These are phyloP conservation scores for Actinomucor elegans DNA, from an alignment of 371 early-diverging fungal species.

Conservation along the genomic window DNA sequence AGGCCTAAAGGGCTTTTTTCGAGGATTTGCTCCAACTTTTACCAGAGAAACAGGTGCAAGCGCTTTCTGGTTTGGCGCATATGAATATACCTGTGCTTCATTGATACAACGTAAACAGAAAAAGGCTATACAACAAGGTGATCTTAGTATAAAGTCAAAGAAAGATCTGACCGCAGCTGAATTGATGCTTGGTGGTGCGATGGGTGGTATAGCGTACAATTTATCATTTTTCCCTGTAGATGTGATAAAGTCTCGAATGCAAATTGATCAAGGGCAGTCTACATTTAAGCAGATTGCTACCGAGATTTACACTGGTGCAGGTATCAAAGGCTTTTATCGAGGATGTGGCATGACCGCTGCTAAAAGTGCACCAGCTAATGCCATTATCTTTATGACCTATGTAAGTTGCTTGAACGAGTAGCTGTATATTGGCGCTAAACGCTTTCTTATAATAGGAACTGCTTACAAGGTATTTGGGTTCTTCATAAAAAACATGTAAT, in stretches of 20 bases:
- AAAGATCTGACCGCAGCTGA: conserved; percentile 59
- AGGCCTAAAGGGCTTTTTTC: conserved; percentile 72
- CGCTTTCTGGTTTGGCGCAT: conserved; percentile 94
- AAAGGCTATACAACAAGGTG: neutral
- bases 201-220: conserved; percentile 93
- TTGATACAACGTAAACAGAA: conserved; percentile 50
- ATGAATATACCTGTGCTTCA: conserved; percentile 72
- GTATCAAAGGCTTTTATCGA: conserved; percentile 85
- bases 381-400: conserved; percentile 87
- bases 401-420: conserved; percentile 34
- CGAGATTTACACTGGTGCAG: conserved; percentile 74
- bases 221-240: conserved; percentile 89
- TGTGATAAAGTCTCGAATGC: conserved; percentile 90
- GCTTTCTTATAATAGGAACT: conserved; percentile 21
- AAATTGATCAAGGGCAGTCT: conserved; percentile 69
- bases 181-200: conserved; percentile 85
- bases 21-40: conserved; percentile 85
- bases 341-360: conserved; percentile 92
- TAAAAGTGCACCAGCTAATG: conserved; percentile 88
- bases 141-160: conserved; percentile 39
- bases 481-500: neutral
- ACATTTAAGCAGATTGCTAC: conserved; percentile 58
- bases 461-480: conserved; percentile 27
- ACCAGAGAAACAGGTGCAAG: conserved; percentile 91
- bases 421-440: neutral